Evolutionary conservation across 441 rosid genomes (phyloP).

Genomic region (Hypseocharis bilobata): DNA sequence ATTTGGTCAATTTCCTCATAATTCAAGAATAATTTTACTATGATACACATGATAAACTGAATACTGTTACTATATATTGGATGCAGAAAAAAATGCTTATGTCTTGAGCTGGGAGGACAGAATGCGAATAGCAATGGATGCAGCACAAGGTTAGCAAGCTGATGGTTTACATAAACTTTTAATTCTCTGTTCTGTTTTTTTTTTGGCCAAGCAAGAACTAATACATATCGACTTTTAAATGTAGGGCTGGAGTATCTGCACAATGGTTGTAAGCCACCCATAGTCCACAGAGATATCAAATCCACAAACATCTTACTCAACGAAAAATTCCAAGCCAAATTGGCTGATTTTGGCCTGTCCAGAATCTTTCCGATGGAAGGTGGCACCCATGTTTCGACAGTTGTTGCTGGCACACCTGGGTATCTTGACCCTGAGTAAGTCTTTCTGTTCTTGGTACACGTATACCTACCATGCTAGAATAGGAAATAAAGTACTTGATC

Average conservation of each 20-base stretch:
- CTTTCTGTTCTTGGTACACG: neutral
- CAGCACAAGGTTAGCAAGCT: constrained; percentile 11
- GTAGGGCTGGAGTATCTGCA: constrained; percentile 16
- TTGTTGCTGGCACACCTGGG: constrained; percentile 5
- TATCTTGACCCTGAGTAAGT: constrained; percentile 17
- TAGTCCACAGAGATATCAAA: constrained; percentile 15
- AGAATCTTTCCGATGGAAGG: neutral
- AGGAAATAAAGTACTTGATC: too few species aligned
- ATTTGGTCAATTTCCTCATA: too few species aligned
- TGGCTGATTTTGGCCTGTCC: constrained; percentile 13
- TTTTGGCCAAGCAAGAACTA: neutral
- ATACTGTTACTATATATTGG: too few species aligned
- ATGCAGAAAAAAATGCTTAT: neutral
- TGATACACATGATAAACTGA: too few species aligned
- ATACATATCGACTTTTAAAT: neutral
- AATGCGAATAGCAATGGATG: constrained; percentile 1
- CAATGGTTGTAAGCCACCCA: constrained; percentile 10
- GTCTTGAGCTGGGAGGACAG: constrained; percentile 10
- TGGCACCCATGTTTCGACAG: constrained; percentile 1
- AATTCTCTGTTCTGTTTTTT: neutral
- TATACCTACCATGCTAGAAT: too few species aligned
- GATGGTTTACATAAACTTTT: neutral
- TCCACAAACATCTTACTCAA: constrained; percentile 7
- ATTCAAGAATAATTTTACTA: too few species aligned
- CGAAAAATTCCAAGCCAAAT: constrained; percentile 8